Conservation (phyloP, 148 eudicot species). For the Vaccinium darrowii region DNA sequence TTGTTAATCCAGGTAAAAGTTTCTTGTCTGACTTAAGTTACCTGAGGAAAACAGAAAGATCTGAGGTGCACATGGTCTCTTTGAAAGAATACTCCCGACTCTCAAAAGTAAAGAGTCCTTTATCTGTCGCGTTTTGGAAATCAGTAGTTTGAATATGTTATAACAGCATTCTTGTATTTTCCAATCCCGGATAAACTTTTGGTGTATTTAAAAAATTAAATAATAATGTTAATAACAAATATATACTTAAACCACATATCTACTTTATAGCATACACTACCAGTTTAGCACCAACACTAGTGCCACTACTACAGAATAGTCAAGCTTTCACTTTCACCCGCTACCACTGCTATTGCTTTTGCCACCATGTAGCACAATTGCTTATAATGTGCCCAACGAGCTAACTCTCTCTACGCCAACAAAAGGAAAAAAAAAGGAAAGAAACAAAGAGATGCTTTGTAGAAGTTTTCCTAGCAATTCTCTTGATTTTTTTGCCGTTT, state of each 20-base stretch:
- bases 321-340: background rate
- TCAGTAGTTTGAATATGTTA: background rate
- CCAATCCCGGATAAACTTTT: background rate
- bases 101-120: background rate
- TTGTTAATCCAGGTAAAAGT: slow-evolving; percentile 53
- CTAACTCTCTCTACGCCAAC: background rate
- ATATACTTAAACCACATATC: background rate
- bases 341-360: background rate
- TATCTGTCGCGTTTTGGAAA: background rate
- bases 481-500: background rate
- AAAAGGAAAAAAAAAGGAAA: background rate
- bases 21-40: slow-evolving; percentile 11
- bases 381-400: background rate
- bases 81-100: background rate
- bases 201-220: background rate
- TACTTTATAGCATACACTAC: background rate
- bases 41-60: background rate
- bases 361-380: slow-evolving; percentile 6
- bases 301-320: background rate
- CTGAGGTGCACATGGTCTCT: background rate
- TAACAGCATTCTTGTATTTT: background rate
- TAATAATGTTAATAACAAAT: background rate
- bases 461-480: background rate
- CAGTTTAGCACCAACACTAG: background rate
- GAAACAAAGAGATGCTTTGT: background rate